Conservation (phyloP, 2,329 filamentous ascomycete genomes). For the Colletotrichum graminicola region DNA sequence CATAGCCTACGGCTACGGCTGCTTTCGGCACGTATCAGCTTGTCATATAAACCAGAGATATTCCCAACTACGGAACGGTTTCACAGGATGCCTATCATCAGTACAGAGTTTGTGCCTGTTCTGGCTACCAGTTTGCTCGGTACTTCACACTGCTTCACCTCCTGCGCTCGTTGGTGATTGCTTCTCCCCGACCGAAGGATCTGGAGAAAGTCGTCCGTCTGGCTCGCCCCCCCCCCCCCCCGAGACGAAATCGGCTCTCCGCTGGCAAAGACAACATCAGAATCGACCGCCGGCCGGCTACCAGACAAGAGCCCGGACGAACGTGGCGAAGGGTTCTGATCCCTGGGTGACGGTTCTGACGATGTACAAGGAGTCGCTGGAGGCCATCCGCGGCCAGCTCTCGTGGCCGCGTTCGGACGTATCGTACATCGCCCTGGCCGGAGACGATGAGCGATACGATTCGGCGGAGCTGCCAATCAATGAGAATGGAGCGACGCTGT, state of each 20-base stretch:
- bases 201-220: too few relatives aligned
- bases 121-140: too few relatives aligned
- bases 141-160: too few relatives aligned
- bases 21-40: not conserved
- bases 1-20: not conserved
- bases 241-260: too few relatives aligned
- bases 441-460: not conserved
- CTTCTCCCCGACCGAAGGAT: too few relatives aligned
- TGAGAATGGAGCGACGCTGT: not conserved
- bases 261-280: too few relatives aligned
- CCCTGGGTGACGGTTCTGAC: not conserved
- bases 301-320: not conserved
- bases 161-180: too few relatives aligned
- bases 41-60: not conserved
- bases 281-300: too few relatives aligned
- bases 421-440: conserved; percentile 5
- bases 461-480: not conserved
- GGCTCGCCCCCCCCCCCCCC: too few relatives aligned
- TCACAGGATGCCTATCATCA: not conserved
- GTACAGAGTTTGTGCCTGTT: not conserved
- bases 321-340: not conserved
- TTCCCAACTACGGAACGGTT: not conserved
- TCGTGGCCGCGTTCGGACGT: not conserved
- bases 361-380: not conserved
- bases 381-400: conserved; percentile 1